Conservation (phyloP, 1,139 yeast genomes). For the Ogataea hybrid region DNA sequence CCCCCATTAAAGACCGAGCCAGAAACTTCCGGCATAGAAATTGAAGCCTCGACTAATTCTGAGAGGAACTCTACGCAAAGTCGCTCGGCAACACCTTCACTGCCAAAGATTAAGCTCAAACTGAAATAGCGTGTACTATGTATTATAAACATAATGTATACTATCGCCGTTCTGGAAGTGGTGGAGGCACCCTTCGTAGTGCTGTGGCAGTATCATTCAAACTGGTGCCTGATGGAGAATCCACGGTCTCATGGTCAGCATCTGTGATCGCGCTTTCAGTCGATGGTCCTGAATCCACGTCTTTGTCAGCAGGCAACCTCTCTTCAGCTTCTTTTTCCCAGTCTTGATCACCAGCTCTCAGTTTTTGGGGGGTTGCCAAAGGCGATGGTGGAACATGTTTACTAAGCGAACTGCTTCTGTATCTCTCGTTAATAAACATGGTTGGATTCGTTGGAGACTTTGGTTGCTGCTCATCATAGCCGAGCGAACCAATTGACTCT, state of each 20-base stretch:
- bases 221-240: too few relatives aligned
- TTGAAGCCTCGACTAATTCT: background rate
- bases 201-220: background rate
- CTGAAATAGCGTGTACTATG: conserved; percentile 18
- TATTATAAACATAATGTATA: conserved; percentile 1
- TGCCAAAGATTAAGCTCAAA: conserved; percentile 22
- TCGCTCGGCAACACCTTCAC: background rate
- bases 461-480: conserved; percentile 6
- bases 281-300: background rate
- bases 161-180: conserved; percentile 17
- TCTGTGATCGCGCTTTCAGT: too few relatives aligned
- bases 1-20: too few relatives aligned
- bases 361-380: background rate
- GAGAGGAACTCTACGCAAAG: background rate
- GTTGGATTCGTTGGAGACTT: conserved; percentile 15
- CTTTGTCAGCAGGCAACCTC: background rate
- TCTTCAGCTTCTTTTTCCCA: background rate
- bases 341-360: background rate
- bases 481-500: background rate
- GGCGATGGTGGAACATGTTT: conserved; percentile 4
- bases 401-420: conserved; percentile 10
- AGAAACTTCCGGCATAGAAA: background rate
- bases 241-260: too few relatives aligned
- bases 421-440: conserved; percentile 19
- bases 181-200: conserved; percentile 14